Evolutionary conservation across 2,329 filamentous ascomycete species (phyloP), one percentile per base, ranked within the genome.

Genomic region (Calonectria henricotiae): DNA sequence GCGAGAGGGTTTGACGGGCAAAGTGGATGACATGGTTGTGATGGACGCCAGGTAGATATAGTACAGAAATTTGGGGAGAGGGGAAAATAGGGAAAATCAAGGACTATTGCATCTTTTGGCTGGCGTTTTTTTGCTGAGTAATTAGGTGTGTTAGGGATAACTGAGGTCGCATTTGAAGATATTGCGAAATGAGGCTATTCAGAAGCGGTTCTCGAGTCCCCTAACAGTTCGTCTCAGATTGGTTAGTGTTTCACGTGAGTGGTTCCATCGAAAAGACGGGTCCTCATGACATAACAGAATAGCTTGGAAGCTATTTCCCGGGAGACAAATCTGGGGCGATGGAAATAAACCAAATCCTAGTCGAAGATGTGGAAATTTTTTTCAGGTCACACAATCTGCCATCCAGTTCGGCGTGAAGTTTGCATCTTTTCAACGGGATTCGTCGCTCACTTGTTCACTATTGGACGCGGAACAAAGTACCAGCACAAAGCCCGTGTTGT

Each of bases 161-260:
- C n/a, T 25, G 32, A 37, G 32, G n/a, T 37, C 32, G 20, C 20
- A 25, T 25, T 15, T 17, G 23, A 7, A 3, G n/a, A 32, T 17
- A 54, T 9, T 12, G 17, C 12, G 11, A 62, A 39, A 46, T 54
- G 58, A 67, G 30, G 39, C 39, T 44, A 67, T 67, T 67, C 58
- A 55, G 65, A 55, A 11, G 60, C 23, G n/a, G n/a, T 15, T 23
- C 17, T 27, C 32, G 9, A 9, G 60, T 20, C 35, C 8, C n/a
- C 3, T 44, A 13, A 43, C 37, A 5, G 61, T 8, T 61, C 39
- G 37, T 4, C 39, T 15, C n/a, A 23, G n/a, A 5, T 17, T 46
- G 17, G 27, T n/a, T 47, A 46, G 60, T n/a, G 30, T 25, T 39
- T 9, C 60, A 62, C 60, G 60, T 62, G 60, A 62, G 17, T 27